A percentile compares a stretch with the other conserved stretches of the same genome.
Conservation (phyloP, 371 early-diverging fungal species). For the Chytridium lagenaria region DNA sequence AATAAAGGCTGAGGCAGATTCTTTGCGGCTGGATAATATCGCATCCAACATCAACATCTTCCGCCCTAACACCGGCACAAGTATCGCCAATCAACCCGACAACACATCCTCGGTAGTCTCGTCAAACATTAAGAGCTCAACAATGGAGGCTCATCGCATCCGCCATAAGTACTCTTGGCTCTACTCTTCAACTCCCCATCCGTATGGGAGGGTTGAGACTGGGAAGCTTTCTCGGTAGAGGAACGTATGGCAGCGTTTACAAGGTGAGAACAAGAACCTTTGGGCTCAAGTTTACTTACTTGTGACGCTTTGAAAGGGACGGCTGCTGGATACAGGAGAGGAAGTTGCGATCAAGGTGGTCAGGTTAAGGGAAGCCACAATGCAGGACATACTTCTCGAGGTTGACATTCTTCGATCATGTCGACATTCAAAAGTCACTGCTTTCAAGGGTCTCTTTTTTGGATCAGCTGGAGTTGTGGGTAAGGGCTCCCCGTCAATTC, state of each 20-base stretch:
- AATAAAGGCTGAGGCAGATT: too few species aligned
- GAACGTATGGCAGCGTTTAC: slow-evolving; percentile 66
- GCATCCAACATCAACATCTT: too few species aligned
- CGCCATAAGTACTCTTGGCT: too few species aligned
- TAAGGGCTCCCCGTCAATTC: slow-evolving; percentile 18
- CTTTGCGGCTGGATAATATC: too few species aligned
- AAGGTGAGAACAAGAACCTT: slow-evolving; percentile 43
- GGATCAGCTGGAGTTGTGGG: slow-evolving; percentile 62
- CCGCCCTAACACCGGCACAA: too few species aligned
- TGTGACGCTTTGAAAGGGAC: slow-evolving; percentile 41
- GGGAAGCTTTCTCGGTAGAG: slow-evolving; percentile 63
- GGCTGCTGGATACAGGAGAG: slow-evolving; percentile 58
- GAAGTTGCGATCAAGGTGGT: slow-evolving; percentile 65
- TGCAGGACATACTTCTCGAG: slow-evolving; percentile 63
- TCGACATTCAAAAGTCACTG: slow-evolving; percentile 56
- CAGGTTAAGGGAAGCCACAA: slow-evolving; percentile 61
- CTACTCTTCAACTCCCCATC: slow-evolving; percentile 56
- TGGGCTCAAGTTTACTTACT: not conserved
- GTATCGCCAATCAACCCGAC: too few species aligned
- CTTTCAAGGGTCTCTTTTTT: slow-evolving; percentile 57
- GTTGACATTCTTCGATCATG: slow-evolving; percentile 61
- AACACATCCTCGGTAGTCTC: too few species aligned
- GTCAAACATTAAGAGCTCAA: too few species aligned
- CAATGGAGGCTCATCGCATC: too few species aligned
- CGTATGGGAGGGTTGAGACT: slow-evolving; percentile 60